Conservation (phyloP, 306 rosid genomes). For the Glycine soja region DNA sequence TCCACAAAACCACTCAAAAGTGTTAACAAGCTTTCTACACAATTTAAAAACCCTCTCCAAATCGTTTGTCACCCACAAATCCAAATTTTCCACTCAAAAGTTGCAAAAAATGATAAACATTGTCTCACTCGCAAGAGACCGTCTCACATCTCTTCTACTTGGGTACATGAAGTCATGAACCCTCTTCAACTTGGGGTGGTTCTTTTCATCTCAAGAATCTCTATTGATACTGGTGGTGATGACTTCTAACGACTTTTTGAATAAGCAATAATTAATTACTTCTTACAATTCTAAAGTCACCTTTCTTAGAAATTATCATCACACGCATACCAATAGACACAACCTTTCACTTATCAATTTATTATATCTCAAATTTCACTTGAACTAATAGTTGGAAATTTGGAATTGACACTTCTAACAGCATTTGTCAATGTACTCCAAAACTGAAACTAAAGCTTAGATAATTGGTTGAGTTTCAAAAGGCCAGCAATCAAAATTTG, state of each 20-base stretch:
- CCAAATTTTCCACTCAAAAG: neutral
- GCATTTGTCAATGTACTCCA: slow-evolving; percentile 11
- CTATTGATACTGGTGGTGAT: neutral
- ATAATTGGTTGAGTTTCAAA: slow-evolving; percentile 15
- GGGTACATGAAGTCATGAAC: neutral
- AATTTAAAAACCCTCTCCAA: neutral
- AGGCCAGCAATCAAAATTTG: slow-evolving; percentile 6
- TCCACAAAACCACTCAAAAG: neutral
- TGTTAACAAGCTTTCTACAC: neutral
- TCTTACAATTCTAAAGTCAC: no score
- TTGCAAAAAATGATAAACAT: neutral
- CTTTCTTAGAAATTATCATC: no score
- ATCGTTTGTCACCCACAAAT: neutral
- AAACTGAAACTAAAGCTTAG: slow-evolving; percentile 18
- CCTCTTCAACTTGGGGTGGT: neutral
- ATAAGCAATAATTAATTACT: neutral
- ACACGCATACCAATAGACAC: no score
- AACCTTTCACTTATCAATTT: no score
- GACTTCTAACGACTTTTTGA: neutral
- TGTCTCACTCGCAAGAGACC: neutral
- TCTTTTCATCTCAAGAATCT: neutral
- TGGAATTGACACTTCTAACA: neutral
- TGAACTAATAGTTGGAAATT: neutral
- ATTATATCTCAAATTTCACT: no score
- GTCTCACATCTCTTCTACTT: neutral